Conservation (phyloP, 306 rosid genomes). For the Sicyos edulis region DNA sequence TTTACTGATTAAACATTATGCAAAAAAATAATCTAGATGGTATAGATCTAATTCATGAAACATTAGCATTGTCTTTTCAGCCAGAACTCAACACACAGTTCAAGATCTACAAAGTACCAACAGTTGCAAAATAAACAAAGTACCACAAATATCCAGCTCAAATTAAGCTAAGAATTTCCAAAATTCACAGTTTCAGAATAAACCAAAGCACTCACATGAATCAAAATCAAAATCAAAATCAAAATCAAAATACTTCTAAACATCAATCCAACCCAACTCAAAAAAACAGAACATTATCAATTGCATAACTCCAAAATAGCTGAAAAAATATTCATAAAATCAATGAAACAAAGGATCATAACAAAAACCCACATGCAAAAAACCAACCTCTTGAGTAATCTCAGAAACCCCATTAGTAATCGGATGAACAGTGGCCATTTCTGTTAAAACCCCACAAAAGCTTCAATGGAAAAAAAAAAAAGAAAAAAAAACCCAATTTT, state of each 20-base stretch:
- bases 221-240: neutral
- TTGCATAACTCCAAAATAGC: neutral
- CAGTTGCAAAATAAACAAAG: neutral
- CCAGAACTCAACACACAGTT: neutral
- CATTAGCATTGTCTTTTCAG: neutral
- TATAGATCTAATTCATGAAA: neutral
- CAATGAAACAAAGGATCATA: neutral
- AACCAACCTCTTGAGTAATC: conserved; percentile 18
- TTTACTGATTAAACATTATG: neutral
- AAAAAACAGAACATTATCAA: neutral
- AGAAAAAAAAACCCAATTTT: neutral
- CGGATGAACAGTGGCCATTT: conserved; percentile 12
- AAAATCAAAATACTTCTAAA: neutral
- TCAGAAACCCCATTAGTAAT: conserved; percentile 17
- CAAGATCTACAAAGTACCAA: conserved; percentile 19
- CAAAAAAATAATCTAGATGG: neutral
- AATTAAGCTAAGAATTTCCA: neutral
- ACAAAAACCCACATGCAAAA: neutral
- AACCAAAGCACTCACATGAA: neutral
- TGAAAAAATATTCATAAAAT: neutral
- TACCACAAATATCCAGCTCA: neutral
- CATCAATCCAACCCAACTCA: neutral
- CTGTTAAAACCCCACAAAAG: conserved; percentile 8
- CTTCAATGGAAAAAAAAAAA: no score
- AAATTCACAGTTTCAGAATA: neutral